phyloP scores from a whole-genome alignment of 495 filamentous ascomycete genomes.

The Penicillium parvum region DNA sequence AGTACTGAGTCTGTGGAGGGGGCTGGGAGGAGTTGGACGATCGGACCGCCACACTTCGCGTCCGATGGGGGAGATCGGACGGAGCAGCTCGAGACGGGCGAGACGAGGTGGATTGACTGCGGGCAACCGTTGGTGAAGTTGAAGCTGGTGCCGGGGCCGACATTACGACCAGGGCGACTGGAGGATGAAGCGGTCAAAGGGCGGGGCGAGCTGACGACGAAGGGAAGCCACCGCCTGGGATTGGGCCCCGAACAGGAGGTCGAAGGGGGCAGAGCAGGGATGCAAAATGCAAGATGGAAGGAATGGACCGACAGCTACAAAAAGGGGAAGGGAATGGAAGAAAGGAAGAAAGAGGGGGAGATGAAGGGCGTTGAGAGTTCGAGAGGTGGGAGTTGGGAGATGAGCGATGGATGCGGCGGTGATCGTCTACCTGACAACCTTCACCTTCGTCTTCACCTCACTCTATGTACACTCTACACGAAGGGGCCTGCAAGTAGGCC shows the following conservation, averaged over 20 bases:
- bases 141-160: constrained; percentile 46
- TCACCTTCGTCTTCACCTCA: too few relatives aligned
- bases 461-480: too few relatives aligned
- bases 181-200: constrained; percentile 23
- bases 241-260: constrained; percentile 3
- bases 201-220: constrained; percentile 13
- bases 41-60: constrained; percentile 50
- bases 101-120: constrained; percentile 54
- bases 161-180: constrained; percentile 35
- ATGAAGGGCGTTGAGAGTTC: background rate
- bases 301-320: too few relatives aligned
- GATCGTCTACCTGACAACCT: constrained; percentile 3
- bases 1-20: constrained; percentile 31
- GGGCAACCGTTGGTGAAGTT: constrained; percentile 44
- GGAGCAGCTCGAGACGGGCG: constrained; percentile 42
- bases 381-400: constrained; percentile 1
- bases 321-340: constrained; percentile 1
- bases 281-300: constrained; percentile 8
- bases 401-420: constrained; percentile 8
- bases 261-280: constrained; percentile 2
- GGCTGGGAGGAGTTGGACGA: constrained; percentile 37
- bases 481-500: too few relatives aligned
- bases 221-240: constrained; percentile 4
- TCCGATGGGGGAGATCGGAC: constrained; percentile 53
- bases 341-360: constrained; percentile 1